phyloP scores from a whole-genome alignment of 176 grass and related monocot species.

The Poa annua region DNA sequence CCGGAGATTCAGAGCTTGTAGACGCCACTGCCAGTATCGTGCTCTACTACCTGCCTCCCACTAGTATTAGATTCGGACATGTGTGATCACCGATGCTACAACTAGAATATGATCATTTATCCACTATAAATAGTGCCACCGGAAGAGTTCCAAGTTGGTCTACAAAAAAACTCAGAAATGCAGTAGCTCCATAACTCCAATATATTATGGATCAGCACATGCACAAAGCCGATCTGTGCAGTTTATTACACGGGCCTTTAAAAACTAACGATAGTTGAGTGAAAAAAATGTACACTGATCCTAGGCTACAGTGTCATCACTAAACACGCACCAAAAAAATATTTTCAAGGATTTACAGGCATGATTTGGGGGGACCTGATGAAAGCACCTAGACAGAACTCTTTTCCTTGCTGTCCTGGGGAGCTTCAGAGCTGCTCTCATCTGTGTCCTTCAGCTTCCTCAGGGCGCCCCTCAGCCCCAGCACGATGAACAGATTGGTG shows the following conservation, averaged over 20 bases:
- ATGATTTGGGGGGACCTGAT: not conserved
- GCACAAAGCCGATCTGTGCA: not conserved
- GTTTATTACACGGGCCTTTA: not conserved
- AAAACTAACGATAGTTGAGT: not conserved
- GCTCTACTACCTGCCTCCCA: not conserved
- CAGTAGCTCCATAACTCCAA: not conserved
- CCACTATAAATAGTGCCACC: not conserved
- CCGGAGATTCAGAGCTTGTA: no score
- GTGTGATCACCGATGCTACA: not conserved
- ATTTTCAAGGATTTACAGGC: not conserved
- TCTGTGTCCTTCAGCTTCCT: slow-evolving; percentile 60
- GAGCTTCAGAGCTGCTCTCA: slow-evolving; percentile 42
- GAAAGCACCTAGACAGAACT: slow-evolving; percentile 61
- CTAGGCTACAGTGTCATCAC: not conserved
- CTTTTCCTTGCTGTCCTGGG: slow-evolving; percentile 62
- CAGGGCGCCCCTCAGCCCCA: slow-evolving; percentile 76
- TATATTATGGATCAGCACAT: slow-evolving; percentile 19
- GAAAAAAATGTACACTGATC: not conserved
- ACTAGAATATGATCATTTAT: not conserved
- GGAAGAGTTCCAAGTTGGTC: not conserved
- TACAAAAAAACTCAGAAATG: not conserved
- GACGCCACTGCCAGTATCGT: not conserved
- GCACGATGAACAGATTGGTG: slow-evolving; percentile 82
- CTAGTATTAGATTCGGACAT: not conserved
- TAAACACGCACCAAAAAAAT: not conserved